Conservation (phyloP, 1,139 yeast species). For the Saccharomycopsis crataegensis region DNA sequence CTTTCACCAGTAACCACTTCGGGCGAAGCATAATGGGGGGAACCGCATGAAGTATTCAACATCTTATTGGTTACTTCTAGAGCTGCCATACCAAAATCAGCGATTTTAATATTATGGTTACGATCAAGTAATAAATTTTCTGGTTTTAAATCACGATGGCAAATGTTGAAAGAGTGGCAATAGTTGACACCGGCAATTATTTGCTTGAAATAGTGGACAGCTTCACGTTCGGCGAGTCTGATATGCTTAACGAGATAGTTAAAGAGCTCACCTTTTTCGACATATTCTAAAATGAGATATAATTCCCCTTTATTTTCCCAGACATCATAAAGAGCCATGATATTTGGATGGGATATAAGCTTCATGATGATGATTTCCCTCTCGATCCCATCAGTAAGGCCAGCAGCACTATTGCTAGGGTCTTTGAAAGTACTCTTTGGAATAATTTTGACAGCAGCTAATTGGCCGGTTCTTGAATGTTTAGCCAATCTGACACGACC, state of each 20-base stretch:
- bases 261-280: conserved; percentile 95
- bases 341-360: conserved; percentile 85
- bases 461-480: conserved; percentile 73
- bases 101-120: conserved; percentile 84
- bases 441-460: conserved; percentile 95
- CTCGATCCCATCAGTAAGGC: conserved; percentile 86
- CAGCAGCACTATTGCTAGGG: conserved; percentile 25
- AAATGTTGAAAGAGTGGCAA: conserved; percentile 89
- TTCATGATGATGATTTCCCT: conserved; percentile 92
- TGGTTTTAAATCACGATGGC: conserved; percentile 94
- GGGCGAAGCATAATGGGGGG: conserved; percentile 98
- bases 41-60: conserved; percentile 93
- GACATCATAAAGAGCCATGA: conserved; percentile 92
- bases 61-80: conserved; percentile 77
- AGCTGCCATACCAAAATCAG: conserved; percentile 99
- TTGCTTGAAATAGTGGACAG: conserved; percentile 84
- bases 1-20: conserved; percentile 92
- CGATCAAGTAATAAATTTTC: conserved; percentile 86
- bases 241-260: conserved; percentile 88
- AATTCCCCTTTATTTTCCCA: conserved; percentile 97
- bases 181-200: conserved; percentile 87
- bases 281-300: conserved; percentile 86
- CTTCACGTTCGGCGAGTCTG: conserved; percentile 80
- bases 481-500: conserved; percentile 92
- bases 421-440: conserved; percentile 67